These are phyloP conservation scores for Pseudonitzschia pungens DNA, from an alignment of 108 stramenopile genomes.

Conservation along the genomic window DNA sequence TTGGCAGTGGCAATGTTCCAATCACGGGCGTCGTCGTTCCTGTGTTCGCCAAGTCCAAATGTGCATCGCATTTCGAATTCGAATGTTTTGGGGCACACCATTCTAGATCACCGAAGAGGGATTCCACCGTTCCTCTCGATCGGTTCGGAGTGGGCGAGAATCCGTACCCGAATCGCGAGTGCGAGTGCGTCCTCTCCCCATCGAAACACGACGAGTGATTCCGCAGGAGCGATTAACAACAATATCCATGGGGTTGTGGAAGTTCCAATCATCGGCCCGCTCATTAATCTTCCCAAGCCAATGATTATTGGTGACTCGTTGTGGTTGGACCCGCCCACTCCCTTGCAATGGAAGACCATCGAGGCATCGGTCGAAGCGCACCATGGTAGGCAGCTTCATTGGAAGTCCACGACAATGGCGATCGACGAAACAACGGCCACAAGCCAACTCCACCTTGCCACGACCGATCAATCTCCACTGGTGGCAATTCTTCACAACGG, in stretches of 20 bases:
- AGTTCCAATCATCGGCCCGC: conserved; percentile 47
- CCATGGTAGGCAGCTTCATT: neutral
- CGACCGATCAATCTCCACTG: conserved; percentile 51
- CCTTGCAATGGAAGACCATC: conserved; percentile 46
- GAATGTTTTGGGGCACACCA: too few relatives aligned
- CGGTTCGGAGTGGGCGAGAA: too few relatives aligned
- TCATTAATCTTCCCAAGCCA: conserved; percentile 27
- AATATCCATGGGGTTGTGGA: neutral
- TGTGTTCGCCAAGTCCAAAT: too few relatives aligned
- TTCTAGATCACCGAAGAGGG: too few relatives aligned
- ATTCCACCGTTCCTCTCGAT: too few relatives aligned
- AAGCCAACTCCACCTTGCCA: conserved; percentile 12
- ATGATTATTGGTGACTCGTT: conserved; percentile 37
- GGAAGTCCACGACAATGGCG: neutral
- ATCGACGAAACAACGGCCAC: conserved; percentile 13
- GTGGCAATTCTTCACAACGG: conserved; percentile 37
- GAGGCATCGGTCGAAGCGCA: conserved; percentile 35
- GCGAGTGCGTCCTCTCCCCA: neutral
- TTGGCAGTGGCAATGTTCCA: neutral
- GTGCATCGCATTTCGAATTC: too few relatives aligned
- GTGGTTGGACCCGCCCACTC: conserved; percentile 42
- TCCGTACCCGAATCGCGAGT: too few relatives aligned
- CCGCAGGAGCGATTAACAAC: neutral
- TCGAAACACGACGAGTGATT: neutral
- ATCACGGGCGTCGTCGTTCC: too few relatives aligned